Conservation (phyloP, 192 early-diverging fungal genomes). For the Glomus cerebriforme region DNA sequence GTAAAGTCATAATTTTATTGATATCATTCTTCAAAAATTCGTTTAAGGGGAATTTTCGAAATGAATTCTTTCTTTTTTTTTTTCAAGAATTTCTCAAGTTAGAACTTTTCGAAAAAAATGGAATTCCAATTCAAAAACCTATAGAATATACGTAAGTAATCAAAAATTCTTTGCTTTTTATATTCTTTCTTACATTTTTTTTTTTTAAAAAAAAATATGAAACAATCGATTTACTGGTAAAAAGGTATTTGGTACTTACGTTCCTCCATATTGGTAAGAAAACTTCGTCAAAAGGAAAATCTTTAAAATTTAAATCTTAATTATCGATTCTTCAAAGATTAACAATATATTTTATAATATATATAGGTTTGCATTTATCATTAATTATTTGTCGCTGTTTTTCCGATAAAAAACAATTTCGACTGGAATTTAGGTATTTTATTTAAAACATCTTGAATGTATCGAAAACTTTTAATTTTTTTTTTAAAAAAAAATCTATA, state of each 20-base stretch:
- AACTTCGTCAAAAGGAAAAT: too few species aligned
- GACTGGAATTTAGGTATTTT: neutral
- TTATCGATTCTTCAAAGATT: too few species aligned
- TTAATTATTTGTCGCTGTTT: neutral
- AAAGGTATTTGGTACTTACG: neutral
- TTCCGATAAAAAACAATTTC: neutral
- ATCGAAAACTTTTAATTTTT: too few species aligned
- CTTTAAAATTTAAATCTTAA: too few species aligned
- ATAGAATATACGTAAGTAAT: neutral
- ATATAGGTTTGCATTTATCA: neutral
- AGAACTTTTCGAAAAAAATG: neutral
- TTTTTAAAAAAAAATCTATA: neutral
- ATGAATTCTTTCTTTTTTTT: neutral
- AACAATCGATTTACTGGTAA: too few species aligned
- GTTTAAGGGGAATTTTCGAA: too few species aligned
- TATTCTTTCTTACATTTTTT: neutral
- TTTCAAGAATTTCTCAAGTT: neutral
- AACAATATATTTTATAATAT: too few species aligned
- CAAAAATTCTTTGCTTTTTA: neutral
- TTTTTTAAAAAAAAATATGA: too few species aligned
- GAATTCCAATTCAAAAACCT: neutral
- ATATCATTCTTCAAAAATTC: too few species aligned
- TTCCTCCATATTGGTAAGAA: neutral
- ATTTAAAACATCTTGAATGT: neutral
- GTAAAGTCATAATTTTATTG: neutral